A percentile compares a stretch with the other conserved stretches of the same genome.
Evolutionary conservation across 1,139 yeast species (phyloP).

Genomic region (Suhomyces chickasaworum): DNA sequence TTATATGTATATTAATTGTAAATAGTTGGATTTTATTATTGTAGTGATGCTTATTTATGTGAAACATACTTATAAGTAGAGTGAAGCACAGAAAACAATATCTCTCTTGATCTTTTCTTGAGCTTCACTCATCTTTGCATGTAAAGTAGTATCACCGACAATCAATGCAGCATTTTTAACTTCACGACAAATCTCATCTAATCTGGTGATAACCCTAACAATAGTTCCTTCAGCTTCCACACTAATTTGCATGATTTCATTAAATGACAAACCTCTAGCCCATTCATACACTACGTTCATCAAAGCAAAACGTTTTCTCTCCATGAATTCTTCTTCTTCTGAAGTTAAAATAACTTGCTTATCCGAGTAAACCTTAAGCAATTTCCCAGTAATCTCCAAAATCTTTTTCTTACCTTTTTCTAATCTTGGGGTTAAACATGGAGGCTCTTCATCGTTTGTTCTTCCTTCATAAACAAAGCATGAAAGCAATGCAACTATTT

Average conservation of each 20-base stretch:
- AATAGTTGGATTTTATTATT: background rate
- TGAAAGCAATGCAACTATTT: constrained; percentile 88
- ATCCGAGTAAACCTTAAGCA: constrained; percentile 62
- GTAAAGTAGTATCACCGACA: constrained; percentile 88
- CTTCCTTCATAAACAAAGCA: constrained; percentile 93
- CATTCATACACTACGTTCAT: constrained; percentile 96
- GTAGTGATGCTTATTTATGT: background rate
- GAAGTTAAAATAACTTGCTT: constrained; percentile 76
- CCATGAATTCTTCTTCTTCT: constrained; percentile 84
- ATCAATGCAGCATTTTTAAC: constrained; percentile 93
- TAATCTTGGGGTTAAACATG: constrained; percentile 76
- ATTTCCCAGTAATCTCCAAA: constrained; percentile 64
- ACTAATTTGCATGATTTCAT: constrained; percentile 84
- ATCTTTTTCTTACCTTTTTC: constrained; percentile 77
- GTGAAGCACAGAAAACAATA: constrained; percentile 94
- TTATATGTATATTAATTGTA: constrained; percentile 3
- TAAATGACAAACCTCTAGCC: constrained; percentile 94
- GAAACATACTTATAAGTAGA: constrained; percentile 59
- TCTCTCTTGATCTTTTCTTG: constrained; percentile 96
- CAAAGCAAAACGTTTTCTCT: constrained; percentile 82
- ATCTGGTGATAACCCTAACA: constrained; percentile 91
- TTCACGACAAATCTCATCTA: constrained; percentile 94
- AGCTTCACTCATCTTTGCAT: constrained; percentile 86
- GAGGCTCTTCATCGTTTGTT: constrained; percentile 59
- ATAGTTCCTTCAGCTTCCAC: constrained; percentile 96